These are phyloP conservation scores for Yamadazyma ubonensis DNA, from an alignment of 805 yeast genomes.

Conservation along the genomic window DNA sequence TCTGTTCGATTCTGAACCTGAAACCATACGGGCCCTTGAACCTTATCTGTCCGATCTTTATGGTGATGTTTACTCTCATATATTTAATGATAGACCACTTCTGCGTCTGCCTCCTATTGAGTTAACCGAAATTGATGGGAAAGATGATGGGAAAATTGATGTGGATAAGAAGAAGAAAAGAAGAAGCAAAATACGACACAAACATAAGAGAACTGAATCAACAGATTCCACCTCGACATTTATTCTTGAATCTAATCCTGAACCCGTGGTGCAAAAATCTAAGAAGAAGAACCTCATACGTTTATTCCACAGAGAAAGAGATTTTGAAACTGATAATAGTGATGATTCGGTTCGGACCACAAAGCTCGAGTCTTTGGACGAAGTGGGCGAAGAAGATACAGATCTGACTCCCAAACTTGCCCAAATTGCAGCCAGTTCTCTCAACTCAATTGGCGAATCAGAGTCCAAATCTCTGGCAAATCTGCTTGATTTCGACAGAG, in stretches of 20 bases:
- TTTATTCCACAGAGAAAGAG: conserved; percentile 14
- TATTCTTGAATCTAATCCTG: too few relatives aligned
- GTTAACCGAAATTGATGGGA: conserved; percentile 2
- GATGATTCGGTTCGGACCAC: conserved; percentile 15
- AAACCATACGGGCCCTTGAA: conserved; percentile 21
- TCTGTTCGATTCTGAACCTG: conserved; percentile 23
- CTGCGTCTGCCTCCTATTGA: conserved; percentile 33
- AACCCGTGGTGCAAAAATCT: too few relatives aligned
- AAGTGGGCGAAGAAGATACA: conserved; percentile 2
- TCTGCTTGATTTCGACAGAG: too few relatives aligned
- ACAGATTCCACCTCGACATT: background rate
- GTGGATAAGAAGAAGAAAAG: conserved; percentile 2
- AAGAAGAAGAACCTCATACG: conserved; percentile 11
- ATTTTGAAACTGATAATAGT: conserved; percentile 14
- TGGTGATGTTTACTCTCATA: conserved; percentile 11
- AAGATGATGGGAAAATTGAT: too few relatives aligned
- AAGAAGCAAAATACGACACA: conserved; percentile 8
- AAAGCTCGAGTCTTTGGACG: conserved; percentile 9
- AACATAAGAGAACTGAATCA: background rate
- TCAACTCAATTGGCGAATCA: too few relatives aligned
- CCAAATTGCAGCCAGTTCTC: background rate
- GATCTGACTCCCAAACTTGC: conserved; percentile 6
- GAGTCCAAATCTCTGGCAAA: too few relatives aligned
- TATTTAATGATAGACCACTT: conserved; percentile 11
- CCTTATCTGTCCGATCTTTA: conserved; percentile 16